Evolutionary conservation across 352 stramenopile species (phyloP).

Genomic region (Phytophthora hybrid): DNA sequence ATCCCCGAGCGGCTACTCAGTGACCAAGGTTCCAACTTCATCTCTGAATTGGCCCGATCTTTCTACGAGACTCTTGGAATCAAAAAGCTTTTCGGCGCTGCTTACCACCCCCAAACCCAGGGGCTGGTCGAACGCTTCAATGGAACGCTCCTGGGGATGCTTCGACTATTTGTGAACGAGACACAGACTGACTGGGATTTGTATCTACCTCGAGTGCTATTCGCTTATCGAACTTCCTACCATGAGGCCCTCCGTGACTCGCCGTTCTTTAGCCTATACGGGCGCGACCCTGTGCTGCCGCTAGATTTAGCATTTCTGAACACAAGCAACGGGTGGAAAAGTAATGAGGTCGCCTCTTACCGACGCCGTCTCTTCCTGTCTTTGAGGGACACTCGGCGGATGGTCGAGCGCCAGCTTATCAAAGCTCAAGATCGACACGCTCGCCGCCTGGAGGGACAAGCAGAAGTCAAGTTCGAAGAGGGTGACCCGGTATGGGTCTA

Average conservation of each 20-base stretch:
- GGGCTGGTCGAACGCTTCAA: conserved; percentile 14
- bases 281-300: not conserved
- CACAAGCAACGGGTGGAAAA: not conserved
- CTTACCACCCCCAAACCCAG: conserved; percentile 10
- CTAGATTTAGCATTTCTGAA: conserved; percentile 14
- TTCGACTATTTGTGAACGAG: conserved; percentile 11
- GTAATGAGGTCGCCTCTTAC: not conserved
- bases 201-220: conserved; percentile 4
- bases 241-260: conserved; percentile 5
- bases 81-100: conserved; percentile 2
- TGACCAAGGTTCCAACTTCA: conserved; percentile 14
- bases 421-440: conserved; percentile 4
- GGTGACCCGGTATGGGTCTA: not conserved
- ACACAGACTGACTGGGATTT: conserved; percentile 7
- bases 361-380: not conserved
- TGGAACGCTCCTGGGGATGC: conserved; percentile 9
- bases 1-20: conserved; percentile 6
- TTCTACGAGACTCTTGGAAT: conserved; percentile 17
- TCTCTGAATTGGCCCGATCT: not conserved
- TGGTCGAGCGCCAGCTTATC: conserved; percentile 8
- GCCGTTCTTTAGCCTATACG: conserved; percentile 16
- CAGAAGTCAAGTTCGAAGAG: not conserved
- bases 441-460: not conserved
- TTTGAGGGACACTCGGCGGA: not conserved
- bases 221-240: conserved; percentile 12